Base-by-base conservation (phyloP, 139 green algal species). In the Volvox reticuliferus region DNA sequence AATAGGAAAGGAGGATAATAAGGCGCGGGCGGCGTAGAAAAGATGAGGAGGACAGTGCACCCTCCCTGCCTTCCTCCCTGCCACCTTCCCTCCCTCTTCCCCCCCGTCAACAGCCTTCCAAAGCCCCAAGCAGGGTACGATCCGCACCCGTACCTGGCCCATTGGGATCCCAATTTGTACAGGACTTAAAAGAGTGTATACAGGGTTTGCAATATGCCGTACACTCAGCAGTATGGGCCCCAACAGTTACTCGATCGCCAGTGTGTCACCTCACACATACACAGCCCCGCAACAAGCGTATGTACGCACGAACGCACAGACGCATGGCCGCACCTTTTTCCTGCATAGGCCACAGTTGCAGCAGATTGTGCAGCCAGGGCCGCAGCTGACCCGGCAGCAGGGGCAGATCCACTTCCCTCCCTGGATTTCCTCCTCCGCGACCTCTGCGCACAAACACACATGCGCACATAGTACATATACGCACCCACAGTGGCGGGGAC, bases 341-440 rank as follows among this genome's bases (percentile, higher is more conserved):
- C 96, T 93, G 93, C 96, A 98, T 30, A 94, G 96, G 0, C 96
- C 96, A 88, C 96, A 98, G 93, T 98, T 98, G 95, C 96, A 98
- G 94, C 96, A 98, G 19, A 30, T 37, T 28, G 91, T 82, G 91
- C 96, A 98, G 77, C 96, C 96, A 0, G 79, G 32, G 0, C 96
- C 96, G 87, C 96, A 98, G 44, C 89, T 96, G 83, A 95, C 96
- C 33, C 96, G 92, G 95, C 96, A 98, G 82, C 35, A 28, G 24
- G 96, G 96, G 95, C 96, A 98, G 65, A 96, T 92, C 96, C 96
- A 98, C 13, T 22, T 33, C 50, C 88, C 93, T 86, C 88, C 95
- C 28, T 91, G 93, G 13, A 90, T 87, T 5, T 95, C 96, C 62
- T 75, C 82, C 19, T 91, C 81, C 9, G 90, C 88, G 86, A 97